A percentile compares a stretch with the other conserved stretches of the same genome.
phyloP scores from a whole-genome alignment of 306 rosid species.

The Prunus mira region DNA sequence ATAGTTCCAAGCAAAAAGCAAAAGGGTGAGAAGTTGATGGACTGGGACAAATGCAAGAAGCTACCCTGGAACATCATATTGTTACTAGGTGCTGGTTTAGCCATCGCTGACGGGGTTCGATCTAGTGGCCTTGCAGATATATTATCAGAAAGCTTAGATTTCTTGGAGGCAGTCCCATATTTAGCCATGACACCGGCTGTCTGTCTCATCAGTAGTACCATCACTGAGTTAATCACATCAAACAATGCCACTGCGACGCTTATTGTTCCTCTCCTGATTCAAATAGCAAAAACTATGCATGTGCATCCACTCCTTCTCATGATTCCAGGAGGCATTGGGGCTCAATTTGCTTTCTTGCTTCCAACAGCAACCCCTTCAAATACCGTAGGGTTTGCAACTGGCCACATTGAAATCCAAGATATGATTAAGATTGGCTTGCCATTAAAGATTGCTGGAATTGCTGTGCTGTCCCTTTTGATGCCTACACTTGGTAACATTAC shows the following conservation, averaged over 20 bases:
- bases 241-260: slow-evolving; percentile 85
- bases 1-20: slow-evolving; percentile 80
- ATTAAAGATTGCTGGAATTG: slow-evolving; percentile 61
- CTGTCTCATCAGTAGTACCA: slow-evolving; percentile 56
- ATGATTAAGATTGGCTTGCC: slow-evolving; percentile 80
- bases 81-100: slow-evolving; percentile 85
- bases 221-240: slow-evolving; percentile 71
- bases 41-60: slow-evolving; percentile 87
- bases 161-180: slow-evolving; percentile 61
- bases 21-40: slow-evolving; percentile 78
- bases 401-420: slow-evolving; percentile 61
- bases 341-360: slow-evolving; percentile 72
- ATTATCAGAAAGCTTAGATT: slow-evolving; percentile 47
- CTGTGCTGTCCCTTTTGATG: slow-evolving; percentile 57
- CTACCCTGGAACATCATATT: slow-evolving; percentile 83
- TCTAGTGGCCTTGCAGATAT: slow-evolving; percentile 70
- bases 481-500: slow-evolving; percentile 68
- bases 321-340: slow-evolving; percentile 80
- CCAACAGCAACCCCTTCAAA: slow-evolving; percentile 86
- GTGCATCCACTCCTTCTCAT: slow-evolving; percentile 75
- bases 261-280: slow-evolving; percentile 59
- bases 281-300: slow-evolving; percentile 59
- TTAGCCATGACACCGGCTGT: slow-evolving; percentile 70
- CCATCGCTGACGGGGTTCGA: slow-evolving; percentile 80
- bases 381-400: slow-evolving; percentile 75